Percentiles rank a stretch among this genome's conserved stretches.
These are phyloP conservation scores for Cordyceps farinosa DNA, from an alignment of 2,329 filamentous ascomycete species.

Conservation along the genomic window DNA sequence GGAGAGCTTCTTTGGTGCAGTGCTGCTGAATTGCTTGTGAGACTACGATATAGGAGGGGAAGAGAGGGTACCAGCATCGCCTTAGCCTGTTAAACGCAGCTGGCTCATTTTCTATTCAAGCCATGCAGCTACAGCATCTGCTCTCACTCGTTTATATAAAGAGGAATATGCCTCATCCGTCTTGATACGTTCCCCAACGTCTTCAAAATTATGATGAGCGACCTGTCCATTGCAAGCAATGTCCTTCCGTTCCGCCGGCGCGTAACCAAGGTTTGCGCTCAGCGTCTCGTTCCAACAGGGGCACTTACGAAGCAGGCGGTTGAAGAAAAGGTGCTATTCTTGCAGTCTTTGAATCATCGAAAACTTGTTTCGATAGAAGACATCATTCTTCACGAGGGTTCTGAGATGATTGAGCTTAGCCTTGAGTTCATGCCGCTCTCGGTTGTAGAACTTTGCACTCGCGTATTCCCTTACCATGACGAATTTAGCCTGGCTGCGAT, in stretches of 20 bases:
- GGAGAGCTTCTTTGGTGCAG: neutral
- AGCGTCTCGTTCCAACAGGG: neutral
- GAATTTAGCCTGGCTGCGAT: conserved; percentile 6
- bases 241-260: neutral
- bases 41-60: neutral
- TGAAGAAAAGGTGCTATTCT: neutral
- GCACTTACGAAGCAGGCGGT: conserved; percentile 2
- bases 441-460: conserved; percentile 4
- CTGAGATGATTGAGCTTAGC: neutral
- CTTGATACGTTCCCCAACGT: neutral
- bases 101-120: neutral
- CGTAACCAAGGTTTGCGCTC: neutral
- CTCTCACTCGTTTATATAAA: conserved; percentile 1
- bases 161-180: neutral
- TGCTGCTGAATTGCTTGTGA: conserved; percentile 5
- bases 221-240: neutral
- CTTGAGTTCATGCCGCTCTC: conserved; percentile 1
- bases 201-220: conserved; percentile 2
- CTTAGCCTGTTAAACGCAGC: neutral
- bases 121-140: neutral
- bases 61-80: neutral
- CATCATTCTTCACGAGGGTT: neutral
- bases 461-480: conserved; percentile 1
- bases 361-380: conserved; percentile 6
- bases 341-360: neutral